phyloP scores from a whole-genome alignment of 1,284 basidiomycete genomes.

The Hypsizygus ulmarius region DNA sequence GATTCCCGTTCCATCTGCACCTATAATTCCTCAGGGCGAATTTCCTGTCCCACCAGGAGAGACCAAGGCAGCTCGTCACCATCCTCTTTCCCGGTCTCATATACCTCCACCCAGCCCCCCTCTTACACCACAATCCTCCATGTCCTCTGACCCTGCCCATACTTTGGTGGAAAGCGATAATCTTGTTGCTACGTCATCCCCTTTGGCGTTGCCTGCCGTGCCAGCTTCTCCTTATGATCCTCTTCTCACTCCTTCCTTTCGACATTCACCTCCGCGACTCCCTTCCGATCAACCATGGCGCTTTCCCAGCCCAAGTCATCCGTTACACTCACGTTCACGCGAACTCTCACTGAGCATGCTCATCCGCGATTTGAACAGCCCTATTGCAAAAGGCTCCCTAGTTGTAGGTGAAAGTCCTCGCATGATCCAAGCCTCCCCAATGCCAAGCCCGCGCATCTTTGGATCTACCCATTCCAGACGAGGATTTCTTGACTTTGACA shows the following conservation, averaged over 20 bases:
- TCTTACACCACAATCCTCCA: conserved; percentile 35
- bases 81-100: conserved; percentile 19
- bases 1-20: conserved; percentile 8
- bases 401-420: conserved; percentile 26
- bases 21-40: conserved; percentile 21
- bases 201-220: conserved; percentile 32
- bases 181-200: conserved; percentile 24
- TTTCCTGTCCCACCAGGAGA: conserved; percentile 16
- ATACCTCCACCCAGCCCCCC: conserved; percentile 34
- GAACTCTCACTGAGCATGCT: conserved; percentile 66
- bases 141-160: conserved; percentile 30
- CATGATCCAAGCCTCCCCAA: conserved; percentile 22
- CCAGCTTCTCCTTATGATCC: conserved; percentile 73
- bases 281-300: conserved; percentile 76
- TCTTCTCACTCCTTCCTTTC: conserved; percentile 65
- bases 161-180: conserved; percentile 24
- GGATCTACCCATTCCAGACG: conserved; percentile 22
- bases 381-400: conserved; percentile 29
- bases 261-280: conserved; percentile 66
- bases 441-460: conserved; percentile 21
- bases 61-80: conserved; percentile 6
- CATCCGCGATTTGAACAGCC: conserved; percentile 37
- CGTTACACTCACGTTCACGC: conserved; percentile 57
- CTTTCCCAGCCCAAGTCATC: conserved; percentile 69
- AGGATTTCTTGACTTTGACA: conserved; percentile 26